Evolutionary conservation across 257 asterid species (phyloP).

Genomic region (Salvia splendens): DNA sequence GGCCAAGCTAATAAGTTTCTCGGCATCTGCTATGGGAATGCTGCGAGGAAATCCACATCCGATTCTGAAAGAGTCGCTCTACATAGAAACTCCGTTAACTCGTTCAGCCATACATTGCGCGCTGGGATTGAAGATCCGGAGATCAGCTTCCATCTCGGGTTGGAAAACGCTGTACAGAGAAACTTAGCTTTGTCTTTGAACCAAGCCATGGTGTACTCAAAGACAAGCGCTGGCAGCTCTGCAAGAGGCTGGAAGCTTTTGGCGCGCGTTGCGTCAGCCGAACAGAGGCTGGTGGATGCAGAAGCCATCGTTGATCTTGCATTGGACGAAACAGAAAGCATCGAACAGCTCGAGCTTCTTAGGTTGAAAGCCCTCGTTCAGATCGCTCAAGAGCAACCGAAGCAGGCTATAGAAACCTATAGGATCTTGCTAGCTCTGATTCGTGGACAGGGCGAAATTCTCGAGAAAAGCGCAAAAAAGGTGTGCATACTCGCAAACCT

Average conservation of each 20-base stretch:
- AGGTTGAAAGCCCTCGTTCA: conserved; percentile 76
- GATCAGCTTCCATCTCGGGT: conserved; percentile 52
- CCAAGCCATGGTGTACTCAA: conserved; percentile 53
- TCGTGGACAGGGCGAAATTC: conserved; percentile 52
- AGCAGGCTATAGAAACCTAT: conserved; percentile 82
- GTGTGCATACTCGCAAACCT: conserved; percentile 27
- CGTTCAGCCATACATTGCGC: conserved; percentile 42
- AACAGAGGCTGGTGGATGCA: conserved; percentile 67
- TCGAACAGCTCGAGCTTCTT: conserved; percentile 73
- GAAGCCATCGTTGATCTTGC: conserved; percentile 78
- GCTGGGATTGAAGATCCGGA: conserved; percentile 56
- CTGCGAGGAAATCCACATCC: conserved; percentile 58
- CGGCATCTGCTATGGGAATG: conserved; percentile 80
- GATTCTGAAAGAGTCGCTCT: conserved; percentile 58
- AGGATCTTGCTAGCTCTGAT: conserved; percentile 63
- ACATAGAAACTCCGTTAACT: conserved; percentile 54
- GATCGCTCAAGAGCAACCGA: conserved; percentile 68
- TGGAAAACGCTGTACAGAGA: conserved; percentile 73
- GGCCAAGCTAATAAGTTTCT: conserved; percentile 68
- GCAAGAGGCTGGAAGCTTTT: conserved; percentile 70
- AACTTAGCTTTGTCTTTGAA: conserved; percentile 63
- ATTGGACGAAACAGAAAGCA: conserved; percentile 61
- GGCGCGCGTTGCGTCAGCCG: conserved; percentile 78
- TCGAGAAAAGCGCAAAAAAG: conserved; percentile 34
- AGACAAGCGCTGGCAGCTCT: conserved; percentile 55